phyloP scores from a whole-genome alignment of 164 flowering plant genomes.

The Annona squamosa region DNA sequence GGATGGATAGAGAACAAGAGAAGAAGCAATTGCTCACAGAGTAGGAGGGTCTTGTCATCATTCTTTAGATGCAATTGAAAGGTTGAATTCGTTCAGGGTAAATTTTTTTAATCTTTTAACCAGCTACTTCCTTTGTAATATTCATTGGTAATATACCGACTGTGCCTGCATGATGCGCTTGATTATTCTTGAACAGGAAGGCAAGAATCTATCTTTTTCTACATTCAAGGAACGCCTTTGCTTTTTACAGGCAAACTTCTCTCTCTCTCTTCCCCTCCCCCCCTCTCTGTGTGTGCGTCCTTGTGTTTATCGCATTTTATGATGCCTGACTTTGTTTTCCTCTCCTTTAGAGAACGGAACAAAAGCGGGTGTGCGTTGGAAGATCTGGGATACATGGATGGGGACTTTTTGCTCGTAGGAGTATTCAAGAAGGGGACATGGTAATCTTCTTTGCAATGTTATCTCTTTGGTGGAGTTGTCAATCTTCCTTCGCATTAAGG shows the following conservation, averaged over 20 bases:
- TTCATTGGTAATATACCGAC: background rate
- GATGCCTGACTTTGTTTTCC: background rate
- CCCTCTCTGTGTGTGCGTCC: background rate
- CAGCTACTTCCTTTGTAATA: background rate
- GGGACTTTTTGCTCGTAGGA: slow-evolving; percentile 90
- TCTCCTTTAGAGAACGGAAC: slow-evolving; percentile 62
- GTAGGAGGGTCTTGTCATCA: slow-evolving; percentile 59
- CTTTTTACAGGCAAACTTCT: slow-evolving; percentile 61
- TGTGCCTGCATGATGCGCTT: background rate
- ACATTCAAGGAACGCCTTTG: slow-evolving; percentile 76
- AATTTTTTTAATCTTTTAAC: slow-evolving; percentile 9
- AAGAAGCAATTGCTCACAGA: slow-evolving; percentile 58
- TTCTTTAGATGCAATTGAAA: slow-evolving; percentile 42
- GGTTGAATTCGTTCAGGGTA: slow-evolving; percentile 54
- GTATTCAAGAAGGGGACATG: slow-evolving; percentile 97
- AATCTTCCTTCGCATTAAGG: too few relatives aligned
- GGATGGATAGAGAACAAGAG: slow-evolving; percentile 26
- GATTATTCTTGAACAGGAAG: slow-evolving; percentile 34
- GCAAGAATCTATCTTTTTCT: slow-evolving; percentile 53
- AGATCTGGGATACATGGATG: slow-evolving; percentile 97
- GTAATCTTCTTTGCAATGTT: slow-evolving; percentile 24
- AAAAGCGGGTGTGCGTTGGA: slow-evolving; percentile 80
- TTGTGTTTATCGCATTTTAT: slow-evolving; percentile 11
- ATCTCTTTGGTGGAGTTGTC: background rate
- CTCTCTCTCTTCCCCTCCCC: slow-evolving; percentile 1